A percentile compares a stretch with the other conserved stretches of the same genome.
These are phyloP conservation scores for Colletotrichum phormii DNA, from an alignment of 2,329 filamentous ascomycete genomes.

Conservation along the genomic window DNA sequence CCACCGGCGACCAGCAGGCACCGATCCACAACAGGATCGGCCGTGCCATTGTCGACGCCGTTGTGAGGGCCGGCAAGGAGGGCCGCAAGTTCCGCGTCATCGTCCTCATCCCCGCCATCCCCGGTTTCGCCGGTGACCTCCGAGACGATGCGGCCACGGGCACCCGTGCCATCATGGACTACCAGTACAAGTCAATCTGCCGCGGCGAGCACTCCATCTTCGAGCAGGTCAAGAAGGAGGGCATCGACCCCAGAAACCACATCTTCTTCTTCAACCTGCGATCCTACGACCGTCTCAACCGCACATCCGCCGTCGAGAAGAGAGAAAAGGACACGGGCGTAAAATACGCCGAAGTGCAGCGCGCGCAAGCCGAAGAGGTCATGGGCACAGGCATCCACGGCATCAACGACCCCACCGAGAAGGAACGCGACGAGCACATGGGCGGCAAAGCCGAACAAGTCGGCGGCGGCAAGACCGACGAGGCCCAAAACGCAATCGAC, in stretches of 20 bases:
- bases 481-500: constrained; percentile 54
- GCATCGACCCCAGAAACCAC: constrained; percentile 81
- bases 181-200: constrained; percentile 96
- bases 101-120: constrained; percentile 88
- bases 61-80: constrained; percentile 83
- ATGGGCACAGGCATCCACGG: constrained; percentile 82
- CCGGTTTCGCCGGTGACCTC: constrained; percentile 93
- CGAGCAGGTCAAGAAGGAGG: constrained; percentile 77
- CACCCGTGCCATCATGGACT: constrained; percentile 97
- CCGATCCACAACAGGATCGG: constrained; percentile 93
- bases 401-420: constrained; percentile 54
- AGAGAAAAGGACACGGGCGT: constrained; percentile 86
- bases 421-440: constrained; percentile 62
- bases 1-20: constrained; percentile 87
- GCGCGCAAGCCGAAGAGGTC: constrained; percentile 88
- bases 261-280: constrained; percentile 96
- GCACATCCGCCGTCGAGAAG: constrained; percentile 77
- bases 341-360: constrained; percentile 86
- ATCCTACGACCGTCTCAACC: constrained; percentile 92
- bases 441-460: constrained; percentile 50
- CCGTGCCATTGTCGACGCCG: constrained; percentile 88
- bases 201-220: constrained; percentile 93
- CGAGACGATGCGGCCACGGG: constrained; percentile 85
- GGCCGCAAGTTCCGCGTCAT: constrained; percentile 91
- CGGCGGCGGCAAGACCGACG: constrained; percentile 40